phyloP scores from a whole-genome alignment of 1,139 yeast species.

The Geotrichum aggregatum region DNA sequence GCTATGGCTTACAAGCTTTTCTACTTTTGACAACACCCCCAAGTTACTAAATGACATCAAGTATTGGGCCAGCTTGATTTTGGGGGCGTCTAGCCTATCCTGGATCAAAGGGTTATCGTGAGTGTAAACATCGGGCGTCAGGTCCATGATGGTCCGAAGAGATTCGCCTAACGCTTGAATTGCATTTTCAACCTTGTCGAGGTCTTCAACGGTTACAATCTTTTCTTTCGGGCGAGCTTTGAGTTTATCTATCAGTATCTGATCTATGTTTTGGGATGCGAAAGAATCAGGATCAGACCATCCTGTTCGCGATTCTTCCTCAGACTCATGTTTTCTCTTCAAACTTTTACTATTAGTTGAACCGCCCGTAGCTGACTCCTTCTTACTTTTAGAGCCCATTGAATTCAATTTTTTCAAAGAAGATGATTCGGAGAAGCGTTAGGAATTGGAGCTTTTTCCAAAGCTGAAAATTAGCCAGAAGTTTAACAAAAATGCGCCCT shows the following conservation, averaged over 20 bases:
- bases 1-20: conserved; percentile 1
- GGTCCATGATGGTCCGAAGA: conserved; percentile 11
- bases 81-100: conserved; percentile 6
- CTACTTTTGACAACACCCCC: conserved; percentile 12
- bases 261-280: neutral
- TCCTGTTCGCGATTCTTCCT: neutral
- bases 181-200: conserved; percentile 13
- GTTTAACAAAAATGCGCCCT: no score
- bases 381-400: no score
- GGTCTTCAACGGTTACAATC: conserved; percentile 3
- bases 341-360: no score
- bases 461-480: no score
- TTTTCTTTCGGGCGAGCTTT: neutral
- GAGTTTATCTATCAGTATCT: neutral
- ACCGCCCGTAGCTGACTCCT: no score
- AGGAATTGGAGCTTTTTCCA: no score
- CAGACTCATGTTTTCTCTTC: no score
- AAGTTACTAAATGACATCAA: conserved; percentile 8
- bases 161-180: conserved; percentile 14
- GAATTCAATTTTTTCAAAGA: no score
- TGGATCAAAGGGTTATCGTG: conserved; percentile 7
- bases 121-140: conserved; percentile 15
- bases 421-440: no score
- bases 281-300: neutral
- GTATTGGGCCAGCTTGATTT: conserved; percentile 16